Base-by-base conservation (phyloP, 352 stramenopile species). In the Phytophthora nicotianae region DNA sequence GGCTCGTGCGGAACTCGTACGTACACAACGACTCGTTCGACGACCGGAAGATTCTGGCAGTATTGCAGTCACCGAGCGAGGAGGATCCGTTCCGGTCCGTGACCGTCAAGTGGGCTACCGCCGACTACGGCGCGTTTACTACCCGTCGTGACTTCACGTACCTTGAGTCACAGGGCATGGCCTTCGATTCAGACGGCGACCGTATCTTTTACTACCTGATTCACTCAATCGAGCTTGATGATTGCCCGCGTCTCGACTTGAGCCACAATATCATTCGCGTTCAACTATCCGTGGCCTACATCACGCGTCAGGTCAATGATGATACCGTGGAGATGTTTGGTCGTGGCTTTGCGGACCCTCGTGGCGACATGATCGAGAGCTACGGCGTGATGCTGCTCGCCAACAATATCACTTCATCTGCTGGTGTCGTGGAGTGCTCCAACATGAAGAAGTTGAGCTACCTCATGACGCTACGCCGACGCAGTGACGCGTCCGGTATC, bases 401-500 rank as follows among this genome's bases (percentile, higher is more conserved):
- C 13, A 58, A 61, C 14, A 76, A 78, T 35, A 62, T 87, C 9
- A 45, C 71, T 27, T 62, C 56, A 0, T 62, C 50, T 40, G 63
- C 67, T 11, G 19, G 50, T 19, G 20, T 79, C 17, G 71, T 80
- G 4, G 74, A 88, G 35, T 88, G 74, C 49, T 62, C 72, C 9
- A 72, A 81, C 43, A 74, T 83, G 54, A 88, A 86, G 61, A 90
- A 90, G 42, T 62, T 90, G n/a, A 75, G 65, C 20, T 87, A 78
- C 59, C 65, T 90, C 35, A 81, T 87, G 70, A 53, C 58, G 11
- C 32, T 37, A 3, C 66, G 66, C 4, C 57, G 51, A 8, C 59
- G 60, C 16, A 65, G 45, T 53, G 54, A 77, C 35, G 33, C 57
- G 41, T 55, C 47, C n/a, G 49, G 54, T 2, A 66, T 75, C 11